Percentiles rank a stretch among this genome's conserved stretches.
Conservation (phyloP, 176 grass and related monocot species). For the Oryza meyeriana region DNA sequence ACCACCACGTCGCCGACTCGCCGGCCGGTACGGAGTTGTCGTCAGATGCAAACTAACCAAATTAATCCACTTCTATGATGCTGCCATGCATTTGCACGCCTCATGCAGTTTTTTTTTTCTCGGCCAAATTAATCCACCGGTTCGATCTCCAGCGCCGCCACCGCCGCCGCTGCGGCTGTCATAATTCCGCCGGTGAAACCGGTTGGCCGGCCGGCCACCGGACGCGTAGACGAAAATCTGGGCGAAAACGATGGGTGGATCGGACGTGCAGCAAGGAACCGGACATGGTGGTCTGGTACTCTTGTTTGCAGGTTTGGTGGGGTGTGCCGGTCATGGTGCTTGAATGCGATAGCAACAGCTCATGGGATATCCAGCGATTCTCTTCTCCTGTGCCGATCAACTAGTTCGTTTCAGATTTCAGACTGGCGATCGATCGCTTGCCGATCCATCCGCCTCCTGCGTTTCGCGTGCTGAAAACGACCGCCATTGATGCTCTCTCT, state of each 20-base stretch:
- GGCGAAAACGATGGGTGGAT: not conserved
- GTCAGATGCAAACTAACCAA: not conserved
- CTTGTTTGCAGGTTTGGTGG: not conserved
- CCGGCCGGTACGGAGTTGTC: not conserved
- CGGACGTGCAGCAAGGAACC: not conserved
- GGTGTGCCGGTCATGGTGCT: not conserved
- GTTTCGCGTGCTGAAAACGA: conserved; percentile 14
- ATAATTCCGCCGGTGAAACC: not conserved
- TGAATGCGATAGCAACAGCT: not conserved
- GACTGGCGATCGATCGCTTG: not conserved
- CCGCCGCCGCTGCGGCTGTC: too few species aligned
- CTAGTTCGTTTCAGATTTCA: not conserved
- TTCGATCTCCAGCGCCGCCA: not conserved
- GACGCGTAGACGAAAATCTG: not conserved
- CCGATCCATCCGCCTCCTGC: not conserved
- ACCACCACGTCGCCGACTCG: not conserved
- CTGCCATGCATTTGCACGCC: too few species aligned
- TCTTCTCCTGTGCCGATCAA: too few species aligned
- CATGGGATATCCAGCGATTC: not conserved
- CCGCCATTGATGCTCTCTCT: not conserved
- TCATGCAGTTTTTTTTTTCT: too few species aligned
- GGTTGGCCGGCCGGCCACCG: not conserved
- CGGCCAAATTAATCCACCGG: not conserved
- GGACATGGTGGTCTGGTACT: not conserved
- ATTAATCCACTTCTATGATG: too few species aligned